These are phyloP conservation scores for Voacanga thouarsii DNA, from an alignment of 257 asterid genomes.

Conservation along the genomic window DNA sequence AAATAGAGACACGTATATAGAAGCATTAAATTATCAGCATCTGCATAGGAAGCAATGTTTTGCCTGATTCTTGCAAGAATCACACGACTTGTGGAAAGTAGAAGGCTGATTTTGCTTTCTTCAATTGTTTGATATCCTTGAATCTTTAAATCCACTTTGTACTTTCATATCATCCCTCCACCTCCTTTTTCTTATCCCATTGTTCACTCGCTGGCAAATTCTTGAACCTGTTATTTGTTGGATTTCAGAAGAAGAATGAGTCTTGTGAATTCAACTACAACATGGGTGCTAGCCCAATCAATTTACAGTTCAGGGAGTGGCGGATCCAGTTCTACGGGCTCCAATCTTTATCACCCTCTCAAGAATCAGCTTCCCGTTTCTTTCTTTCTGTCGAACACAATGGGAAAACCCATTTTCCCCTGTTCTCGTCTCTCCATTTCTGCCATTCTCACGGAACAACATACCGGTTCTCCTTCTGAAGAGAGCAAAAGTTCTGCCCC, in stretches of 20 bases:
- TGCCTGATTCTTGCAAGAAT: not conserved
- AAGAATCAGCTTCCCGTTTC: slow-evolving; percentile 23
- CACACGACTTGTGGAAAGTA: too few species aligned
- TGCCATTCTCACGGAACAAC: slow-evolving; percentile 29
- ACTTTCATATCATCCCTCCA: not conserved
- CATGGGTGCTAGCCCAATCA: slow-evolving; percentile 27
- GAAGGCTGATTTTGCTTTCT: not conserved
- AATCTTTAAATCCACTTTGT: not conserved
- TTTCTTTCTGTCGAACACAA: slow-evolving; percentile 13
- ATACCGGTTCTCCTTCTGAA: slow-evolving; percentile 18
- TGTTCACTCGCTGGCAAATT: not conserved
- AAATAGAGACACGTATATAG: not conserved
- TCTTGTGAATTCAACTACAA: slow-evolving; percentile 26
- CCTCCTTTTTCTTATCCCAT: not conserved
- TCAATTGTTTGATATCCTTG: not conserved
- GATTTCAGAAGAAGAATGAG: slow-evolving; percentile 22
- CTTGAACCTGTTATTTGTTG: not conserved
- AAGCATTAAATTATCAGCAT: too few species aligned
- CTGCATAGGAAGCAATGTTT: not conserved
- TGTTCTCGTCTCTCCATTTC: slow-evolving; percentile 22
- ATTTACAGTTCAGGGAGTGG: slow-evolving; percentile 1
- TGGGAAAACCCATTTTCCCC: slow-evolving; percentile 6
- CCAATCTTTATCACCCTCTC: slow-evolving; percentile 17
- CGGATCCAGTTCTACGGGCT: slow-evolving; percentile 24
- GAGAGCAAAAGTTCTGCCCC: slow-evolving; percentile 2